A percentile compares a stretch with the other conserved stretches of the same genome.
Evolutionary conservation across 495 filamentous ascomycete species (phyloP).

Genomic region (Xylaria cubensis): DNA sequence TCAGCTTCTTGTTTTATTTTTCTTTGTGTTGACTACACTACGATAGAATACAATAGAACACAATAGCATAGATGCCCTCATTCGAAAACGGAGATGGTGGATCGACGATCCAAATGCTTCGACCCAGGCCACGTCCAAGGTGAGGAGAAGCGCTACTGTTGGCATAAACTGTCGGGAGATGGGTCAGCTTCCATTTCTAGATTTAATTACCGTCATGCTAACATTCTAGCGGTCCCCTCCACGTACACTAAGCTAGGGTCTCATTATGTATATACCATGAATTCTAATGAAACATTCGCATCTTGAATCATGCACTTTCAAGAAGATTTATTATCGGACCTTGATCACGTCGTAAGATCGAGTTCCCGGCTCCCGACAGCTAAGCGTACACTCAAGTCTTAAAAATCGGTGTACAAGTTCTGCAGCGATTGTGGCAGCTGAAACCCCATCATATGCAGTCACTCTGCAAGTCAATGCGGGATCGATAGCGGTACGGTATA

Average conservation of each 20-base stretch:
- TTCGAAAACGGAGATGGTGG: not conserved
- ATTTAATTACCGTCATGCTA: conserved; percentile 21
- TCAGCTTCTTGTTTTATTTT: not conserved
- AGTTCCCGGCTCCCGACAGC: not conserved
- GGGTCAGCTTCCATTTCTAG: not conserved
- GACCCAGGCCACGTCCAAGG: not conserved
- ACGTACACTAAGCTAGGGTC: conserved; percentile 10
- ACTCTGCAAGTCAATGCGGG: conserved; percentile 21
- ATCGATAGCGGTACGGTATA: not conserved
- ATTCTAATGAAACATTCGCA: conserved; percentile 11
- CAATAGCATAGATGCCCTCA: not conserved
- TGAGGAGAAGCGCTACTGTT: not conserved
- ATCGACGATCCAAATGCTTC: not conserved
- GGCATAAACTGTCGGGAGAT: not conserved
- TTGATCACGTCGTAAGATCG: not conserved
- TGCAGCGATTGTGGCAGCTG: not conserved
- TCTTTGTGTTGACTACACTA: not conserved
- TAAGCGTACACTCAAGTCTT: not conserved
- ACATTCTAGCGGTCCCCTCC: not conserved
- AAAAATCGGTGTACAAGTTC: not conserved
- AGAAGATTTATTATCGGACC: not conserved
- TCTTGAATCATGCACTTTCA: conserved; percentile 2
- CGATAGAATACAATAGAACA: no score
- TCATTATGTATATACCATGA: not conserved
- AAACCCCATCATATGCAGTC: not conserved